Percentiles rank a stretch among this genome's conserved stretches.
Evolutionary conservation across 2,329 filamentous ascomycete species (phyloP).

Genomic region (Alternaria atra): DNA sequence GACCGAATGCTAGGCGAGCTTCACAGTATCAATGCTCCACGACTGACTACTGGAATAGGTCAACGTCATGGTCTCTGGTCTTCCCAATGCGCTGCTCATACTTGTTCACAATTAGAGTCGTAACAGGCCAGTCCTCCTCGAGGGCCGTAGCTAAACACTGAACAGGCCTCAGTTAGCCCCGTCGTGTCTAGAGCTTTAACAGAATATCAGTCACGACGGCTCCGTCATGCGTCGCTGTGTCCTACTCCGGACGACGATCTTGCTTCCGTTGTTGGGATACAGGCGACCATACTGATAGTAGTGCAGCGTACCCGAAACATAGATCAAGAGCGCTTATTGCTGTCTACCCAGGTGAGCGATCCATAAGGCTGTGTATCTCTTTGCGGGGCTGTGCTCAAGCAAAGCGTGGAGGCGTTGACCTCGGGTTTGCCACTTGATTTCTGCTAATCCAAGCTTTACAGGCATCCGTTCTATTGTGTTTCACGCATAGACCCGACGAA

Average conservation of each 20-base stretch:
- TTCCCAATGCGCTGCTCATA: too few relatives aligned
- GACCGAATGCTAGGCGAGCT: too few relatives aligned
- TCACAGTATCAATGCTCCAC: too few relatives aligned
- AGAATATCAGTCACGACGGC: slow-evolving; percentile 46
- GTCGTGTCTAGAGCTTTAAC: too few relatives aligned
- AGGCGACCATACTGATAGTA: slow-evolving; percentile 76
- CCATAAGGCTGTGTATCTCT: neutral
- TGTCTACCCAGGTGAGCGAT: neutral
- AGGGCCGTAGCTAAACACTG: too few relatives aligned
- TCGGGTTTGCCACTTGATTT: neutral
- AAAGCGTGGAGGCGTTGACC: slow-evolving; percentile 1
- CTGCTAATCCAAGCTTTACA: neutral
- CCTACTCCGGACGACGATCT: slow-evolving; percentile 77
- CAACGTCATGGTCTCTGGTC: too few relatives aligned
- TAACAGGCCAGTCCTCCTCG: too few relatives aligned
- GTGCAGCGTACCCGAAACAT: slow-evolving; percentile 69
- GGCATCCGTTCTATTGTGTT: neutral
- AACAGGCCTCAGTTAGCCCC: too few relatives aligned
- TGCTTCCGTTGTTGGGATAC: slow-evolving; percentile 73
- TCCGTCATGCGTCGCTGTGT: slow-evolving; percentile 82
- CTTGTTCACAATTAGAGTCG: too few relatives aligned
- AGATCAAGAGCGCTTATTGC: neutral
- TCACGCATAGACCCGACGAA: neutral
- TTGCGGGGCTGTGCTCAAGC: neutral
- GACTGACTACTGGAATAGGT: too few relatives aligned